Conservation (phyloP, 371 early-diverging fungal species). For the Mucor saturninus region DNA sequence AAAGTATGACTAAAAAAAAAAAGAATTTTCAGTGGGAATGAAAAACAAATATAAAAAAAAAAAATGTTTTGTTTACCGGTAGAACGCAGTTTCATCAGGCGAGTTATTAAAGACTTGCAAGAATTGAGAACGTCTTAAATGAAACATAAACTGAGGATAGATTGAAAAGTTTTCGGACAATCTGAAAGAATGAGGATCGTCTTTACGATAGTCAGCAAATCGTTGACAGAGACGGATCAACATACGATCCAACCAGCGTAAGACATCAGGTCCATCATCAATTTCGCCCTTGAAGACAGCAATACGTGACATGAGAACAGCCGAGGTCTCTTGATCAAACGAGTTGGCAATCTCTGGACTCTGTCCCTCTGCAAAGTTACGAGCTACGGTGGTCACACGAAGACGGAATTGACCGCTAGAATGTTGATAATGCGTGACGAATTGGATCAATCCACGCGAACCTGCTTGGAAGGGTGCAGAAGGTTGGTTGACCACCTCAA, state of each 20-base stretch:
- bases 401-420: constrained; percentile 89
- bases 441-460: constrained; percentile 91
- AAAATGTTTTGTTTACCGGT: constrained; percentile 42
- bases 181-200: constrained; percentile 93
- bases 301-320: constrained; percentile 98
- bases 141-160: constrained; percentile 99
- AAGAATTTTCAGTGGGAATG: neutral
- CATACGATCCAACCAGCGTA: constrained; percentile 99
- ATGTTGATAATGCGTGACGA: constrained; percentile 96
- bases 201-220: constrained; percentile 96
- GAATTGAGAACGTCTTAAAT: constrained; percentile 97
- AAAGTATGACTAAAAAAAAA: constrained; percentile 66
- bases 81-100: constrained; percentile 99
- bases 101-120: constrained; percentile 99
- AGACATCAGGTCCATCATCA: constrained; percentile 98
- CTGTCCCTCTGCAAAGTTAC: constrained; percentile 92
- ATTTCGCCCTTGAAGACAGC: constrained; percentile 97
- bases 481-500: constrained; percentile 94
- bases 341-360: constrained; percentile 88
- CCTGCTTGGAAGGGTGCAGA: constrained; percentile 82
- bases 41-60: neutral
- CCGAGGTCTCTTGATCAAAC: constrained; percentile 99
- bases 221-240: constrained; percentile 97
- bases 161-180: constrained; percentile 95
- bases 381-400: constrained; percentile 94